phyloP scores from a whole-genome alignment of 768 basidiomycete species.

The Podaxis sp. region DNA sequence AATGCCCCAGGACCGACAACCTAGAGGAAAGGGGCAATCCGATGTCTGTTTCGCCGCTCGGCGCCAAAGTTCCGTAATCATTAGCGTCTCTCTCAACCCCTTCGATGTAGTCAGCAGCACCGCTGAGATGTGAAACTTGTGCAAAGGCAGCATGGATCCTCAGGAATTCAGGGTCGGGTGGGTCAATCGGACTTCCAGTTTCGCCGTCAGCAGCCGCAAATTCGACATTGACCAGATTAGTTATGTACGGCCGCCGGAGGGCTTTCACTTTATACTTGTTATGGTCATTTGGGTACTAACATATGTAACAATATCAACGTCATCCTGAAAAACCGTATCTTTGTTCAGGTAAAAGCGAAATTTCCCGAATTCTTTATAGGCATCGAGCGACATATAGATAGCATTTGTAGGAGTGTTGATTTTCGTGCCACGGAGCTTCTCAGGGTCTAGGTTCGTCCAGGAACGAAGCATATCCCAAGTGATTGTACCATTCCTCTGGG shows the following conservation, averaged over 20 bases:
- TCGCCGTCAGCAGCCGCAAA: constrained; percentile 8
- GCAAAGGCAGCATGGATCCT: constrained; percentile 23
- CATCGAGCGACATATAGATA: constrained; percentile 18
- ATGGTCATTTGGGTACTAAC: constrained; percentile 17
- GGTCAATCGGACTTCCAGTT: not conserved
- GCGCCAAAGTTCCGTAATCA: not conserved
- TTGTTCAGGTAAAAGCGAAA: constrained; percentile 15
- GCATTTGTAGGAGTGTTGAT: constrained; percentile 20
- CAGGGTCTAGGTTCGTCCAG: constrained; percentile 19
- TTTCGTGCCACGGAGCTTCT: constrained; percentile 9
- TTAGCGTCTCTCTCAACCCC: not conserved
- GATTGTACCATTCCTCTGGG: constrained; percentile 4
- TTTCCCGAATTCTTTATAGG: constrained; percentile 9
- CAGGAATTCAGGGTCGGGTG: constrained; percentile 21
- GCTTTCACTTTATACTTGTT: constrained; percentile 19
- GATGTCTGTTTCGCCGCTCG: not conserved
- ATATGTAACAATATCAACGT: not conserved
- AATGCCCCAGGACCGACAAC: not conserved
- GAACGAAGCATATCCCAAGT: constrained; percentile 17
- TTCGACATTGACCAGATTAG: constrained; percentile 10
- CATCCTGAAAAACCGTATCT: constrained; percentile 9
- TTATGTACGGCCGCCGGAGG: not conserved
- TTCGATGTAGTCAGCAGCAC: not conserved
- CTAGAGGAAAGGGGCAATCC: not conserved
- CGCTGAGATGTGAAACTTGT: constrained; percentile 18